Evolutionary conservation across 441 rosid genomes (phyloP), one percentile per base, ranked within the genome.

Genomic region (Theobroma grandiflorum): DNA sequence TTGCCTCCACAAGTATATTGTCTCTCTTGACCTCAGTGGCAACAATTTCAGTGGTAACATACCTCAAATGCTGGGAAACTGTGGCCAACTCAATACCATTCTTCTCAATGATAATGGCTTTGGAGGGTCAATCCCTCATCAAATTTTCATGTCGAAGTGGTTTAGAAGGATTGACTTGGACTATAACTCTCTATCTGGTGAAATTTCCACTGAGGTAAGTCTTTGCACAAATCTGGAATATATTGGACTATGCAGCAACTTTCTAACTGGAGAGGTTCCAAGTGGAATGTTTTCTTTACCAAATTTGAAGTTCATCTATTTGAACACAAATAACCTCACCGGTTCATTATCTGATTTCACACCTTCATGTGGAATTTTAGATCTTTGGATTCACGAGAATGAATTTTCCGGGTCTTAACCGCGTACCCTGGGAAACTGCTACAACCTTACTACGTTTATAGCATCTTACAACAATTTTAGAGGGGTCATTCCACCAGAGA

Each of bases 1-100:
- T 69, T 87, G 90, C 72, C 86, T 53, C 33, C 85, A 84, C 66
- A 35, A 67, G 11, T 22, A 22, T 20, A 50, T 87, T 79, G 37
- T 52, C 22, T 84, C 83, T 38, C 84, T 85, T 74, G 88, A 87
- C 64, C 88, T 85, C 65, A 84, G 88, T 58, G 85, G 80, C 78
- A 87, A 87, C 82, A 71, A 75, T 52, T 85, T 87, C 80, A 82
- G 83, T 20, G 90, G 87, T 7, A 50, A 33, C 45, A 49, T 85
- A 55, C 90, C 90, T 20, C 68, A 16, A 26, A 53, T 67, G 73
- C 88, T 87, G 59, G 87, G 79, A 11, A 73, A 64, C 70, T 87
- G 87, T 57, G 61, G 83, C 38, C 80, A 81, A 20, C 82, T 85
- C 52, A 63, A 45, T 37, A 73, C 81, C 49, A 53, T 87, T 77